Evolutionary conservation across 148 eudicot species (phyloP).

Genomic region (Nepenthes mirabilis): DNA sequence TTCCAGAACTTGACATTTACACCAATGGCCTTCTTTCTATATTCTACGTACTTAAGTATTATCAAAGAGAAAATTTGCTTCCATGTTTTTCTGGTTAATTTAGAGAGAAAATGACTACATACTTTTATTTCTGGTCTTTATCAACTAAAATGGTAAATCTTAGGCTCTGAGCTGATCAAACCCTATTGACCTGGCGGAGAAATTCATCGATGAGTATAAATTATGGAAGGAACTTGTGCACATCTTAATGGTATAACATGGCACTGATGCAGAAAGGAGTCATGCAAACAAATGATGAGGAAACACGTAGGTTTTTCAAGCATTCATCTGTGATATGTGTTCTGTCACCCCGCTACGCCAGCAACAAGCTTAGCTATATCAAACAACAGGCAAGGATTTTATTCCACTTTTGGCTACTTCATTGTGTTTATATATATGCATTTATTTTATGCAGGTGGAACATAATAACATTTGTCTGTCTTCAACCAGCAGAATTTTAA

Average conservation of each 20-base stretch:
- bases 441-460: neutral
- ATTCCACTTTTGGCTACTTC: neutral
- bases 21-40: too few species aligned
- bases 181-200: too few species aligned
- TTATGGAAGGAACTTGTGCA: neutral
- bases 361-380: constrained; percentile 63
- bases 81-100: too few species aligned
- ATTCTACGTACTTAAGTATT: too few species aligned
- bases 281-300: constrained; percentile 93
- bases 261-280: constrained; percentile 61
- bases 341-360: constrained; percentile 77
- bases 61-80: too few species aligned
- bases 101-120: too few species aligned
- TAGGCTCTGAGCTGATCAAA: too few species aligned
- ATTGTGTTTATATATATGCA: too few species aligned
- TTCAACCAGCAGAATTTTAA: too few species aligned
- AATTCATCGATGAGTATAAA: neutral
- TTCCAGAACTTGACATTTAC: neutral
- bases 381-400: constrained; percentile 59
- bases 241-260: neutral
- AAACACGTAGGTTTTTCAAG: constrained; percentile 75
- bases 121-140: too few species aligned
- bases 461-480: too few species aligned
- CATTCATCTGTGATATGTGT: constrained; percentile 89
- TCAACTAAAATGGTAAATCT: too few species aligned